Base-by-base conservation (phyloP, 1,284 basidiomycete species). In the Sporisorium graminicola region DNA sequence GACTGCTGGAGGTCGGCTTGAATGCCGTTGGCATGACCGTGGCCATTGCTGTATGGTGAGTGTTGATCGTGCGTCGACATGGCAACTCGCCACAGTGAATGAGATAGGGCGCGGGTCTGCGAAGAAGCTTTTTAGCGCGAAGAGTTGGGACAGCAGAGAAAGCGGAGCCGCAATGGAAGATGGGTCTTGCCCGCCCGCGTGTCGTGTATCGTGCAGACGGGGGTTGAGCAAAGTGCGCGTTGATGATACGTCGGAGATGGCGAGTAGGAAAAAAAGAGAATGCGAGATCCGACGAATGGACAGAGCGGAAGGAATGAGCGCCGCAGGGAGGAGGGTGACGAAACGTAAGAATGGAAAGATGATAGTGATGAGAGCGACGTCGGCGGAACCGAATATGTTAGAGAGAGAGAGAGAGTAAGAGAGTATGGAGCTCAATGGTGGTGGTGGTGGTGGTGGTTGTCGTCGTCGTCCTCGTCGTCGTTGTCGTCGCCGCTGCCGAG, bases 1-100 rank as follows among this genome's bases (percentile, higher is more conserved):
- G 59, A 26, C 7, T 55, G 46, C 18, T 66, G 66, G 10, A 18
- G 55, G 26, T 61, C 57, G 57, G 47, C 44, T 33, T 53, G 57
- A 26, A 4, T 26, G 27, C 37, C 49, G n/a, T 51, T 37, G 29
- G 5, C 29, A 31, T 31, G 5, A 31, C 63, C 67, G 20, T 31
- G 5, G 40, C 63, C 67, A 26, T 66, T 57, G 63, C 18, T 59
- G 42, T 62, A 55, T 2, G 59, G 55, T 44, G 69, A 62, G 22
- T 44, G 54, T 24, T 71, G 58, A 18, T 55, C 63, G 22, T 47
- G 54, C 7, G 62, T 27, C 10, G 72, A 58, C 72, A 74, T 74
- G 52, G n/a, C 18, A 33, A 47, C 10, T 10, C 2, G 29, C 18
- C 29, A 12, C n/a, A 26, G 14, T 47, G 5, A 26, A 24, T n/a